Evolutionary conservation across 768 basidiomycete genomes (phyloP), one percentile per base, ranked within the genome.

Genomic region (Leucocoprinus sp.): DNA sequence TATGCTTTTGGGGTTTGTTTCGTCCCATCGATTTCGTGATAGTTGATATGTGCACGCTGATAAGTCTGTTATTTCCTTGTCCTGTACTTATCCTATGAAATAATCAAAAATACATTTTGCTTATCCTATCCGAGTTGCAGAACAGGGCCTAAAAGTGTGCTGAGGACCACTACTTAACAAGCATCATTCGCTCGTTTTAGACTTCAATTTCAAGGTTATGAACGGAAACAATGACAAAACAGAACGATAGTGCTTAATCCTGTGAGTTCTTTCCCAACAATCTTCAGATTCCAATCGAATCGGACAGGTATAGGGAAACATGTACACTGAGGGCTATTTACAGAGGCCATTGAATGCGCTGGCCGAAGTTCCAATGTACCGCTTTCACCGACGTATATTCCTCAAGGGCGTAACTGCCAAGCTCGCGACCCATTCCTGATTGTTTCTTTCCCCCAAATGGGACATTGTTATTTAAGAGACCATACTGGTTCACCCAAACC

Each of bases 361-460:
- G 86, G 3, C 84, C 86, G 53, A 84, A 88, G 62, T 91, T 90
- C 86, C 86, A 91, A 55, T 90, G 87, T 17, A 92, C 70, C 12
- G 87, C 84, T 66, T 76, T 90, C 54, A 85, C 75, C 12, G 80
- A 84, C 0, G 82, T 88, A 55, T 91, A 92, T 60, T 91, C 87
- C 7, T 85, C 80, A 45, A 92, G 71, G 18, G 87, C 89, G 54
- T 89, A 80, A 58, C 80, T 81, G 33, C 91, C 91, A 45, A 93
- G 78, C 60, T 93, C 91, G 43, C 91, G 81, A 31, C 87, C 84
- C 56, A 88, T 81, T 42, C 92, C 92, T 34, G 85, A 88, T 60
- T 89, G 84, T 65, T 93, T 95, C 70, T 87, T 95, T 18, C 93
- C 95, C 28, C 95, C 93, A 57, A 97, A 97, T 1, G 95, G 95